Base-by-base conservation (phyloP, 2,329 filamentous ascomycete genomes). In the Teratosphaeria nubilosa region DNA sequence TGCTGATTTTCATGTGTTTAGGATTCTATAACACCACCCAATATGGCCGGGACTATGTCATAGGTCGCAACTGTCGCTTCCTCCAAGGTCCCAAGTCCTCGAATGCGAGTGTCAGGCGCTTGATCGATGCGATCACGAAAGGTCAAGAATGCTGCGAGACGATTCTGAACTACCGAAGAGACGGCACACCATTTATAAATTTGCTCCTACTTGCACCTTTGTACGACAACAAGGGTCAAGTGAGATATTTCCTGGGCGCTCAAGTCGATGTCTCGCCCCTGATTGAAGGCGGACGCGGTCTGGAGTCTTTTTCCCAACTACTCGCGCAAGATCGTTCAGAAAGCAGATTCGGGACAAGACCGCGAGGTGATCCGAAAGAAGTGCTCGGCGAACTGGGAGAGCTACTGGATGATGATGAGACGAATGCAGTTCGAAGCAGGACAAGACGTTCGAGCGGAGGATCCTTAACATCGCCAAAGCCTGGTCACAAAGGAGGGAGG, bases 51-150 rank as follows among this genome's bases (percentile, higher is more conserved):
- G 74, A 77, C 45, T 73, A 76, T 60, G 70, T 73, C 11, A 73
- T 78, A 48, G 75, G 75, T 10, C 68, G 71, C 16, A 78, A 77
- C 56, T 77, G 75, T 60, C 72, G 75, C 25, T 77, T 77, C 59
- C 64, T 77, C 1, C 75, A 77, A 65, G 75, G 75, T 4, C 69
- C 74, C 1, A 70, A 73, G 53, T 72, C 74, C 4, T 70, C 70
- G 4, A 62, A 63, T 24, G 59, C 66, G 2, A 68, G 70, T 5
- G 66, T 76, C 3, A 60, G 63, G 27, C 67, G 76, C 25, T 55
- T 78, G 16, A 67, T 71, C 16, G 65, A 72, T 20, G 71, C 72
- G 2, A 60, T 77, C 10, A 60, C 64, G 11, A 64, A 65, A 13
- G 76, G 75, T 9, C 69, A 75, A 63, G 75, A 77, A 57, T 67